Conservation (phyloP, 2,329 filamentous ascomycete genomes). For the Achaetomium macrosporum region DNA sequence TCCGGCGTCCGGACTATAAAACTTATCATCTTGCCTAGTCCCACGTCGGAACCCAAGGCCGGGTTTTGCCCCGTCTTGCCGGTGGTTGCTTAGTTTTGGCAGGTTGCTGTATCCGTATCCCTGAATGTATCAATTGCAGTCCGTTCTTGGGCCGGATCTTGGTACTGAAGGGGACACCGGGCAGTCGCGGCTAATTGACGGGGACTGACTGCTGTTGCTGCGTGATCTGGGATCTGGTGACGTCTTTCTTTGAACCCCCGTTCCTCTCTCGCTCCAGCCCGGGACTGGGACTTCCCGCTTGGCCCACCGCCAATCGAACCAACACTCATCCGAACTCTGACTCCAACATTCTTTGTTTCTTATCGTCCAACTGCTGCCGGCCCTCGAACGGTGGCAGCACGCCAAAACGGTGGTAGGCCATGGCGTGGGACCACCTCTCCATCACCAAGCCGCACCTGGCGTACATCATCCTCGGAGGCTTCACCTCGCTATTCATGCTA, state of each 20-base stretch:
- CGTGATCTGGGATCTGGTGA: neutral
- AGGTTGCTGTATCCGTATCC: neutral
- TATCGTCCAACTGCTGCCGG: constrained; percentile 4
- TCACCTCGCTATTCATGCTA: constrained; percentile 97
- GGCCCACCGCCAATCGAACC: constrained; percentile 7
- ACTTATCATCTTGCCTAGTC: neutral
- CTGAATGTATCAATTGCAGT: constrained; percentile 17
- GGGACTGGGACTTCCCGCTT: constrained; percentile 2
- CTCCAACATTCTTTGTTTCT: neutral
- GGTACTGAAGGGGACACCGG: constrained; percentile 4
- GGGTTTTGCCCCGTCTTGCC: neutral
- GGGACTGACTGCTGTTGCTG: neutral
- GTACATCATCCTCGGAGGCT: constrained; percentile 96
- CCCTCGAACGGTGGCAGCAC: neutral
- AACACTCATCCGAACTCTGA: neutral
- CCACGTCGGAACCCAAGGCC: neutral
- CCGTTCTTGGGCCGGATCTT: constrained; percentile 1
- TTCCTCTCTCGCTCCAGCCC: neutral
- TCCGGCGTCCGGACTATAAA: neutral
- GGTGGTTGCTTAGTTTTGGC: neutral
- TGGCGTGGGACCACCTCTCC: constrained; percentile 75
- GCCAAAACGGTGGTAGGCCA: constrained; percentile 33
- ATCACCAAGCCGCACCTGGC: constrained; percentile 96
- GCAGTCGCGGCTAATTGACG: neutral
- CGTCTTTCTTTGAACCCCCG: constrained; percentile 1